Percentiles rank a stretch among this genome's conserved stretches.
These are phyloP conservation scores for Inga laurina DNA, from an alignment of 306 rosid genomes.

Conservation along the genomic window DNA sequence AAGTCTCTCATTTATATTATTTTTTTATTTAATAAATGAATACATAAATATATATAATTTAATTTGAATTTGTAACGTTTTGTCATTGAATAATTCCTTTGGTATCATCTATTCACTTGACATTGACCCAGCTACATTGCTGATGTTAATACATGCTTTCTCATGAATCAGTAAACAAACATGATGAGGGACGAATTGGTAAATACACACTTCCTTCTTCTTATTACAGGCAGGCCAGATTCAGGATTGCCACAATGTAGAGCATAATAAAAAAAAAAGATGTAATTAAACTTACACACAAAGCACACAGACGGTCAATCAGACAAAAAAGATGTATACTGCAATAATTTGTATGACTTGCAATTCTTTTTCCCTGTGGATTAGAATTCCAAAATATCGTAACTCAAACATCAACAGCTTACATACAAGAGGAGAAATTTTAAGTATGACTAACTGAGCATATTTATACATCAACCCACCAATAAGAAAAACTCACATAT, in stretches of 20 bases:
- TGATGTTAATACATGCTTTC: background rate
- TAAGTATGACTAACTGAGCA: background rate
- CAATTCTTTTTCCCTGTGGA: background rate
- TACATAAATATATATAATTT: background rate
- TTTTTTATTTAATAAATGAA: background rate
- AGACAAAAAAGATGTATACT: too few relatives aligned
- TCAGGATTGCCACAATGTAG: background rate
- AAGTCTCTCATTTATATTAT: background rate
- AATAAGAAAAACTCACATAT: conserved; percentile 20
- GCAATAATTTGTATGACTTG: too few relatives aligned
- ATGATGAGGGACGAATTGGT: background rate
- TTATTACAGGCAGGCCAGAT: background rate
- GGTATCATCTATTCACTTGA: background rate
- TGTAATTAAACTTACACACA: background rate
- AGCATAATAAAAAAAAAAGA: background rate
- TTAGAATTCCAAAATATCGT: background rate
- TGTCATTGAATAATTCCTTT: background rate
- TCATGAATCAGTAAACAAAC: background rate
- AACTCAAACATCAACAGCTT: background rate
- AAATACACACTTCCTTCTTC: background rate
- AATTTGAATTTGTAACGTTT: background rate
- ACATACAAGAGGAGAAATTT: conserved; percentile 8
- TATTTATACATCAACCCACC: conserved; percentile 20
- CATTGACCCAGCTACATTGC: background rate
- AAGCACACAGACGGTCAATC: background rate